Base-by-base conservation (phyloP, 352 stramenopile species). In the Pythium aphanidermatum region DNA sequence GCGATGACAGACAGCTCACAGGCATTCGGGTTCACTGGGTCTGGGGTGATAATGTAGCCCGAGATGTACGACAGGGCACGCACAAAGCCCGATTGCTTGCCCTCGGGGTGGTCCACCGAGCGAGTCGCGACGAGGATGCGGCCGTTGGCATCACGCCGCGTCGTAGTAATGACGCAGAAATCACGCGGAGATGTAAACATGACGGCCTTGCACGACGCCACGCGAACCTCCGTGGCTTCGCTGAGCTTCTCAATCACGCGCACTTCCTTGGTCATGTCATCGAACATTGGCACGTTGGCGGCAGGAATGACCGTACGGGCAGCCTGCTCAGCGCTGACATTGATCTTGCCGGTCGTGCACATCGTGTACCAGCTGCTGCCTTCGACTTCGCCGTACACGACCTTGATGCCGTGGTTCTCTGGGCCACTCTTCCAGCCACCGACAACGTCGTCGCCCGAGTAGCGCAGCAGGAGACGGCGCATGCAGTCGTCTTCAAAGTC, bases 201-300 rank as follows among this genome's bases (percentile, higher is more conserved):
- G 26, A 92, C 67, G 14, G 68, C 67, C 50, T 84, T 83, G 37
- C 64, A 77, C 2, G 64, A 74, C 26, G 73, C 76, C 20, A 70
- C 63, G 20, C 79, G 74, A 23, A 86, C 60, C 34, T 92, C 74
- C 0, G 76, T 89, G 20, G 55, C 58, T 14, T 79, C 70, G 39
- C 60, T 83, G 17, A 85, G 63, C 45, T 74, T 76, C 53, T 92
- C 72, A 29, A 92, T 36, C 2, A 68, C 17, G 32, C 63, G 65
- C 3, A 85, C 70, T 28, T 86, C 70, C 60, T 82, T 83, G 14
- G 76, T 92, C 71, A 89, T 85, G 23, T 89, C 78, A 36, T 92
- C 79, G 39, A 83, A 86, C 54, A 80, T 82, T 9, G 76, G 76
- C 14, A 85, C 74, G 63, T 79, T 80, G 25, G 86, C 63, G 23